Conservation (phyloP, 345 rosid species). For the Pseudoturritis turrita region DNA sequence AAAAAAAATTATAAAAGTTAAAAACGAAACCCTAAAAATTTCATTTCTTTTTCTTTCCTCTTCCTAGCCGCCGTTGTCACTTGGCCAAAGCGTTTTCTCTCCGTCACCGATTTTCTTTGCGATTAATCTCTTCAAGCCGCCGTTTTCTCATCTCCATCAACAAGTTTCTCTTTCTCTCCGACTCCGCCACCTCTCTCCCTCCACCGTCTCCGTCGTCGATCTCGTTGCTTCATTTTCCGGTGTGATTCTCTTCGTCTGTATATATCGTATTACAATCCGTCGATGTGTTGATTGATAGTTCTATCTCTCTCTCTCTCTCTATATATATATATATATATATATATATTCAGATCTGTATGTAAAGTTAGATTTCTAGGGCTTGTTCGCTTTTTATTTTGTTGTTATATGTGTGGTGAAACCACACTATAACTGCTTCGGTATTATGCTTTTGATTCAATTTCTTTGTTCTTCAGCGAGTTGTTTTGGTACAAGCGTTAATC, state of each 20-base stretch:
- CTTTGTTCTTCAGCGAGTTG: slow-evolving; percentile 14
- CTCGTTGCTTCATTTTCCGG: neutral
- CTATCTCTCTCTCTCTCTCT: too few relatives aligned
- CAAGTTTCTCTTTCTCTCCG: too few relatives aligned
- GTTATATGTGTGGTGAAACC: neutral
- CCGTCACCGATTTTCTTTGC: too few relatives aligned
- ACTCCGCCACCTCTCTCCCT: too few relatives aligned
- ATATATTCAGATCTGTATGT: neutral
- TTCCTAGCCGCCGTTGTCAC: too few relatives aligned
- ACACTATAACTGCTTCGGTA: neutral
- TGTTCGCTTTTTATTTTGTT: neutral
- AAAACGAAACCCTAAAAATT: too few relatives aligned
- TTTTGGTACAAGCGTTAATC: slow-evolving; percentile 20
- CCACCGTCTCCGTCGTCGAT: neutral
- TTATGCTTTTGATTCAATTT: neutral
- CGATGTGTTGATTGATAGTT: neutral
- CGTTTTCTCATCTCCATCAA: too few relatives aligned
- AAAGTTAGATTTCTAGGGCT: neutral
- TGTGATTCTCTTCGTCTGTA: neutral
- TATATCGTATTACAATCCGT: neutral
- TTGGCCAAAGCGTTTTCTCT: too few relatives aligned
- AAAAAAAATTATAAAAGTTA: too few relatives aligned
- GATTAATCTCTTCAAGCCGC: too few relatives aligned
- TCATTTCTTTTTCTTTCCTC: too few relatives aligned
- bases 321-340: too few relatives aligned